These are phyloP conservation scores for Lizonia empirigonia DNA, from an alignment of 2,329 filamentous ascomycete genomes.

Conservation along the genomic window DNA sequence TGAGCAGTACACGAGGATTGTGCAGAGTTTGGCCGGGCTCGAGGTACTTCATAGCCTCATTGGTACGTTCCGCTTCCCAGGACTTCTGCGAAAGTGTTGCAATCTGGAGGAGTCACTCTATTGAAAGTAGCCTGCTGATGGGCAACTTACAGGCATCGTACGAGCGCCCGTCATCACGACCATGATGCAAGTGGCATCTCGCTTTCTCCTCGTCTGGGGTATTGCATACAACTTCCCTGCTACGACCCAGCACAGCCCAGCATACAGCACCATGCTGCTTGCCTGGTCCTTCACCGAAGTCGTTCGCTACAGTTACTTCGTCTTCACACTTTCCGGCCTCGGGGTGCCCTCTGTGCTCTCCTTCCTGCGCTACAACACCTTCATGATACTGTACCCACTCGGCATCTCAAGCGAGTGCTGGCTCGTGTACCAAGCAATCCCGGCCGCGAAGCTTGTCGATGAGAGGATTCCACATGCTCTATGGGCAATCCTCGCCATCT, in stretches of 20 bases:
- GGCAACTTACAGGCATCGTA: constrained; percentile 69
- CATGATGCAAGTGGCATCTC: constrained; percentile 84
- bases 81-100: too few species aligned
- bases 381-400: constrained; percentile 89
- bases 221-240: constrained; percentile 76
- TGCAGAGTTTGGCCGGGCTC: constrained; percentile 80
- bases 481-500: constrained; percentile 70
- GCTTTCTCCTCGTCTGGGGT: constrained; percentile 87
- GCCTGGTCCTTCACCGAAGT: constrained; percentile 94
- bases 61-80: constrained; percentile 58
- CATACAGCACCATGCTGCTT: constrained; percentile 77
- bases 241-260: constrained; percentile 61
- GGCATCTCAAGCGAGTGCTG: constrained; percentile 88
- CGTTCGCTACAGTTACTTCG: constrained; percentile 91
- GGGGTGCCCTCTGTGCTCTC: constrained; percentile 70
- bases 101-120: neutral
- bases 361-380: constrained; percentile 86
- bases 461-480: constrained; percentile 64
- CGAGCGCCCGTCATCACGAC: constrained; percentile 86
- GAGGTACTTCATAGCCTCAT: constrained; percentile 82
- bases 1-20: constrained; percentile 74
- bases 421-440: constrained; percentile 74
- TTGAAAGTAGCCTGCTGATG: neutral
- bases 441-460: constrained; percentile 60
- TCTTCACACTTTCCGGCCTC: constrained; percentile 65